phyloP scores from a whole-genome alignment of 352 stramenopile genomes.

The Globisporangium paroecandrum region DNA sequence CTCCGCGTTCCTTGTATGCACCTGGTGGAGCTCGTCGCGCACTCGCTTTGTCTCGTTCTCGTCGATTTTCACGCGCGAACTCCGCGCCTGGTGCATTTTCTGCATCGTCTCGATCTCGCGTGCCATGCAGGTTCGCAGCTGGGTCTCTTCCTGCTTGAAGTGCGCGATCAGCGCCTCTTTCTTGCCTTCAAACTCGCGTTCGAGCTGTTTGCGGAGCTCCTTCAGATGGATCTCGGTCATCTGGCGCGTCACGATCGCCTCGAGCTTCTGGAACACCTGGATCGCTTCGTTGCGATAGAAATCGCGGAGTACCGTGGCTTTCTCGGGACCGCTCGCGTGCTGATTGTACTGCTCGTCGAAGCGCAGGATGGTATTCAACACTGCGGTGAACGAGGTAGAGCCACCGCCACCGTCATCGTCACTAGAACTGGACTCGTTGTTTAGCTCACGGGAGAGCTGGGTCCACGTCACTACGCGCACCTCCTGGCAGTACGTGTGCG shows the following conservation, averaged over 20 bases:
- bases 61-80: conserved; percentile 60
- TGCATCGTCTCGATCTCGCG: conserved; percentile 68
- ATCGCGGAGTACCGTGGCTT: conserved; percentile 42
- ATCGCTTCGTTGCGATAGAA: conserved; percentile 62
- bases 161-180: conserved; percentile 57
- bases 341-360: conserved; percentile 55
- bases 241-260: conserved; percentile 42
- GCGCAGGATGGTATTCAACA: conserved; percentile 41
- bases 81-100: conserved; percentile 61
- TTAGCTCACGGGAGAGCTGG: conserved; percentile 23
- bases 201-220: conserved; percentile 45
- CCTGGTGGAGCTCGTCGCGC: conserved; percentile 37
- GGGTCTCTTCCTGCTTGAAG: conserved; percentile 62
- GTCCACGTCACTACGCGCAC: conserved; percentile 41
- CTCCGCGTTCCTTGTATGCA: conserved; percentile 35
- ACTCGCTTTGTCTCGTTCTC: conserved; percentile 49
- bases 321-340: conserved; percentile 48
- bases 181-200: conserved; percentile 57
- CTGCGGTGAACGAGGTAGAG: conserved; percentile 30
- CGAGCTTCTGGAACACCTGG: conserved; percentile 48
- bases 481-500: conserved; percentile 45
- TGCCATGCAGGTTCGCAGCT: conserved; percentile 53
- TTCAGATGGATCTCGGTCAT: conserved; percentile 55
- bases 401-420: neutral
- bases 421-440: neutral